Evolutionary conservation across 208 protist genomes (phyloP), one percentile per base, ranked within the genome.

Genomic region (Tritrichomonas musculus): DNA sequence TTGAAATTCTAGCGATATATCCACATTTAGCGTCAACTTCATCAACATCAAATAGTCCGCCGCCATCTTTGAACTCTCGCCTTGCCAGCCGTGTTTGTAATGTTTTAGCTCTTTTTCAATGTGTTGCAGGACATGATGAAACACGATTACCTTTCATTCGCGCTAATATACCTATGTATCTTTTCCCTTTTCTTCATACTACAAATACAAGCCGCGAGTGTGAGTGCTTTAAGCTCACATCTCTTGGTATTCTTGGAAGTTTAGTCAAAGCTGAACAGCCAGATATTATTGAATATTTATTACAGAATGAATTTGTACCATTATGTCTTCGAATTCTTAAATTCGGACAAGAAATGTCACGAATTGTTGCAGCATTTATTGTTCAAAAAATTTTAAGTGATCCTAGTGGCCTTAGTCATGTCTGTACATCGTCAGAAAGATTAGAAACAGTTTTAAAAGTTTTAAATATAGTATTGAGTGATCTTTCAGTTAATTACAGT

Each of bases 141-240:
- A 99, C 98, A 33, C 97, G 99, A 65, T 96, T 96, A 49, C 96
- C 97, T n/a, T 99, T 99, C 95, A 94, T 99, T 14, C 9, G n/a
- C 95, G 98, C 98, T 4, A 98, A 99, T 93, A 99, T 99, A 93
- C 98, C 98, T 55, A 97, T 99, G 65, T 99, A 99, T 94, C 96
- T 99, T 20, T 99, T 99, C 95, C 99, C 99, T 20, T 99, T 99
- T 95, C 96, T 99, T 41, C 98, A 98, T 94, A 98, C 97, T 0
- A 95, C 96, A 53, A 96, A 94, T 94, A 97, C 96, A 94, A 96
- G 96, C 94, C 94, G 97, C 95, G 96, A 97, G 92, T 97, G 98
- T 96, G 98, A 99, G 95, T 98, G 98, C 93, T 95, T 99, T 44
- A 96, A 98, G n/a, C 96, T 99, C n/a, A 99, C 98, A 17, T 98